Evolutionary conservation across 371 early-diverging fungal genomes (phyloP).

Genomic region (Actinomortierella wolfii): DNA sequence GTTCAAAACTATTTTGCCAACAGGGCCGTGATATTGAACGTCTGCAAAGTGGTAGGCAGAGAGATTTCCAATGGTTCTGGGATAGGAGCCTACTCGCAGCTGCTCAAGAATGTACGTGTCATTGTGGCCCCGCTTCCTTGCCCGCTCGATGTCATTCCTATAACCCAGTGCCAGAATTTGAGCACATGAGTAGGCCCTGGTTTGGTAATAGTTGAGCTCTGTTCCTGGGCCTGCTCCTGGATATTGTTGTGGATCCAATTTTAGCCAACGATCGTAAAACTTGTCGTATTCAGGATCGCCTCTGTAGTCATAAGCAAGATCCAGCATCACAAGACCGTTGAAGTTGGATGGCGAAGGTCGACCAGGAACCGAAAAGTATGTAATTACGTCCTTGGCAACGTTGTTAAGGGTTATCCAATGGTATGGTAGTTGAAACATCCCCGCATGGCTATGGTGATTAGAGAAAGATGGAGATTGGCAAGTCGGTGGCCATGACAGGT

Average conservation of each 20-base stretch:
- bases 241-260: constrained; percentile 5
- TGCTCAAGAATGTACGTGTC: background rate
- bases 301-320: background rate
- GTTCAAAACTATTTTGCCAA: background rate
- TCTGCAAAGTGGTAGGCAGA: background rate
- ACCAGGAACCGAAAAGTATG: constrained; percentile 1
- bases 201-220: background rate
- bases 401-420: constrained; percentile 12
- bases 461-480: too few species aligned
- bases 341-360: constrained; percentile 1
- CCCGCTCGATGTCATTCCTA: constrained; percentile 4
- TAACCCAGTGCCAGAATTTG: constrained; percentile 9
- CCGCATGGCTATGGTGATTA: background rate
- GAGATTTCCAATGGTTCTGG: constrained; percentile 6
- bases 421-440: constrained; percentile 8
- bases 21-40: constrained; percentile 7
- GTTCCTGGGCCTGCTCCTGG: constrained; percentile 7
- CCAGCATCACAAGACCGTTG: constrained; percentile 10
- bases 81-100: constrained; percentile 1
- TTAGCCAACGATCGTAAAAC: constrained; percentile 6
- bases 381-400: constrained; percentile 2
- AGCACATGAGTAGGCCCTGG: constrained; percentile 5
- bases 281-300: background rate
- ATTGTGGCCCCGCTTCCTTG: constrained; percentile 1
- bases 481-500: too few species aligned